A percentile compares a stretch with the other conserved stretches of the same genome.
Evolutionary conservation across 140 eudicot species (phyloP).

Genomic region (Ambrosia hybrid): DNA sequence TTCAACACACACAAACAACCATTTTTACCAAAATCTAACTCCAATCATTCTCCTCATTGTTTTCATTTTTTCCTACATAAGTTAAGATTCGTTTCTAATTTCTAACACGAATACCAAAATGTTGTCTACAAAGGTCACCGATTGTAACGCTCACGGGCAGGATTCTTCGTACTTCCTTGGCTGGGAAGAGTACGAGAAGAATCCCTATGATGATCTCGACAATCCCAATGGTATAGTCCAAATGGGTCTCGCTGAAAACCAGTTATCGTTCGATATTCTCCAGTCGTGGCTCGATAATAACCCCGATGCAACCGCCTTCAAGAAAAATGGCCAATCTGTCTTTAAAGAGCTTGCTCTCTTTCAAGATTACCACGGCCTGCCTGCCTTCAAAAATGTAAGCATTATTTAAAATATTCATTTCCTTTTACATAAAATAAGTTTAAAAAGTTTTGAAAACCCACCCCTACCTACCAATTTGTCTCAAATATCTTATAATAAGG

Average conservation of each 20-base stretch:
- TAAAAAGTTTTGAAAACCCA: background rate
- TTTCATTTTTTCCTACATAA: background rate
- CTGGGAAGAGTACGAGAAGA: slow-evolving; percentile 95
- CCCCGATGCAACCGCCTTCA: slow-evolving; percentile 40
- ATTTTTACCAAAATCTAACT: slow-evolving; percentile 12
- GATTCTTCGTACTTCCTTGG: slow-evolving; percentile 93
- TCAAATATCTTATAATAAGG: no score
- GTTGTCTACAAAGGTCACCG: slow-evolving; percentile 64
- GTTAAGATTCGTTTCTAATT: background rate
- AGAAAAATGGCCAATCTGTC: slow-evolving; percentile 32
- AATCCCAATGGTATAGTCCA: slow-evolving; percentile 52
- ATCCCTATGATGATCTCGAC: slow-evolving; percentile 43
- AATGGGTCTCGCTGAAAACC: slow-evolving; percentile 61
- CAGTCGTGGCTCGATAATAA: slow-evolving; percentile 48
- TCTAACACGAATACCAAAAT: slow-evolving; percentile 10
- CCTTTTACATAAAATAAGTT: background rate
- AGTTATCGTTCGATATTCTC: slow-evolving; percentile 39
- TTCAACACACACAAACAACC: slow-evolving; percentile 16
- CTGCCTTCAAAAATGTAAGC: slow-evolving; percentile 51
- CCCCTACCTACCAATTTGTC: background rate
- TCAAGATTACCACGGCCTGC: slow-evolving; percentile 63
- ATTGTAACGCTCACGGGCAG: slow-evolving; percentile 72
- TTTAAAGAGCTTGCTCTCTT: slow-evolving; percentile 57
- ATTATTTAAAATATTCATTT: background rate
- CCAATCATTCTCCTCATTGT: background rate